Base-by-base conservation (phyloP, 2,329 filamentous ascomycete genomes). In the Monosporascus sp. region DNA sequence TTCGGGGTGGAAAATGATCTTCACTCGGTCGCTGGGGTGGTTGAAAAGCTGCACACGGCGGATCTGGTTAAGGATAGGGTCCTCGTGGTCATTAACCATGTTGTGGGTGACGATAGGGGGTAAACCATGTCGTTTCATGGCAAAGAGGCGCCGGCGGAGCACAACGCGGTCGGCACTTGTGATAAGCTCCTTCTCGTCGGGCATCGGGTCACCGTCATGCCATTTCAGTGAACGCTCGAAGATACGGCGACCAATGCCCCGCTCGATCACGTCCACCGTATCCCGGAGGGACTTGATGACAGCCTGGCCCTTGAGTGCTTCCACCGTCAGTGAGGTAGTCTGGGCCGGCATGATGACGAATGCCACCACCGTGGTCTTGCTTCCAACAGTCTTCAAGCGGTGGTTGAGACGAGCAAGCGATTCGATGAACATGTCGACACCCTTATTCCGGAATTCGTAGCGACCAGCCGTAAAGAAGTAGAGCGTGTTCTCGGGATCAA, bases 301-400 rank as follows among this genome's bases (percentile, higher is more conserved):
- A 0, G 94, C 94, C 72, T 99, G 94, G 46, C 94, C 94, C 72
- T 96, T 96, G 57, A 99, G 81, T 1, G 94, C 90, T 70, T 97
- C 94, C 2, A 97, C 94, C 0, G 94, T 96, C 51, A 99, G 80
- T 0, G 93, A 97, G 7, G 90, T 89, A 2, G 93, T 97, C 73
- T 97, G 91, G 1, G 94, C 94, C 3, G 94, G 94, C 90, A 99
- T 96, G 70, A 99, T 97, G 72, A 99, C 89, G 69, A 99, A 99
- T 20, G 94, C 93, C 18, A 99, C 93, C 7, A 99, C 88, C 0
- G 94, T 97, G 68, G 87, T 92, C 73, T 94, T 95, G 62, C 90
- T 96, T 48, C 90, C 90, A 7, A 85, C 74, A 49, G 74, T 74
- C 81, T 97, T 97, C 67, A 99, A 83, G 39, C 88, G 84, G 76